Conservation (phyloP, 352 stramenopile genomes). For the Pythium phragmiticola region DNA sequence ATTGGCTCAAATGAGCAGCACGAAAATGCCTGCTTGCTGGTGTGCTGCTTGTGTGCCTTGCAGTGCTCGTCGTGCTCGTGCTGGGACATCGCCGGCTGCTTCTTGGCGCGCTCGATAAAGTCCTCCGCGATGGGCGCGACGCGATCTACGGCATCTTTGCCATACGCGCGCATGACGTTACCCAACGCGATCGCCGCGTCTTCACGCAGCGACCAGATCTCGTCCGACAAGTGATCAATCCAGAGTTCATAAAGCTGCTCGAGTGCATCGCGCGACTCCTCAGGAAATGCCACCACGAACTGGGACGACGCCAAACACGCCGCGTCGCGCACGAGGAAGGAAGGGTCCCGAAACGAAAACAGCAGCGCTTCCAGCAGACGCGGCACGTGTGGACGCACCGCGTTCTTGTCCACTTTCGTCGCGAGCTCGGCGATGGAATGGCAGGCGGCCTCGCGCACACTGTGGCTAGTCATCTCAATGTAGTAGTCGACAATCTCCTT, state of each 20-base stretch:
- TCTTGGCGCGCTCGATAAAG: constrained; percentile 84
- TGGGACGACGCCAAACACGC: constrained; percentile 90
- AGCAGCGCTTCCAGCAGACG: constrained; percentile 85
- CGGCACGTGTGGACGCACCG: constrained; percentile 68
- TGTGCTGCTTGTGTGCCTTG: constrained; percentile 90
- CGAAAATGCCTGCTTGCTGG: constrained; percentile 92
- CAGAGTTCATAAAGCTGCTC: constrained; percentile 87
- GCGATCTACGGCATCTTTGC: constrained; percentile 69
- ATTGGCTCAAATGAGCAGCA: constrained; percentile 96
- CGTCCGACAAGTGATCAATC: constrained; percentile 95
- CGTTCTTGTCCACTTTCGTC: constrained; percentile 78
- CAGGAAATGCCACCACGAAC: constrained; percentile 77
- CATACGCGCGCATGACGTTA: constrained; percentile 93
- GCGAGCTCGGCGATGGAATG: constrained; percentile 95
- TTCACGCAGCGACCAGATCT: constrained; percentile 97
- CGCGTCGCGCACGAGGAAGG: constrained; percentile 95
- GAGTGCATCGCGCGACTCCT: constrained; percentile 88
- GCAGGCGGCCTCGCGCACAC: constrained; percentile 94
- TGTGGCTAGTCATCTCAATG: constrained; percentile 94
- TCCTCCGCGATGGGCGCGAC: constrained; percentile 67
- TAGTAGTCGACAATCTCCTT: constrained; percentile 94
- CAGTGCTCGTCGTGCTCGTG: constrained; percentile 92
- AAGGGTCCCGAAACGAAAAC: constrained; percentile 96
- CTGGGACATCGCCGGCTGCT: constrained; percentile 90
- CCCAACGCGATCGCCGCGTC: constrained; percentile 94